Percentiles rank a stretch among this genome's conserved stretches.
Evolutionary conservation across 129 eudicot genomes (phyloP).

Genomic region (Smallanthus sonchifolius): DNA sequence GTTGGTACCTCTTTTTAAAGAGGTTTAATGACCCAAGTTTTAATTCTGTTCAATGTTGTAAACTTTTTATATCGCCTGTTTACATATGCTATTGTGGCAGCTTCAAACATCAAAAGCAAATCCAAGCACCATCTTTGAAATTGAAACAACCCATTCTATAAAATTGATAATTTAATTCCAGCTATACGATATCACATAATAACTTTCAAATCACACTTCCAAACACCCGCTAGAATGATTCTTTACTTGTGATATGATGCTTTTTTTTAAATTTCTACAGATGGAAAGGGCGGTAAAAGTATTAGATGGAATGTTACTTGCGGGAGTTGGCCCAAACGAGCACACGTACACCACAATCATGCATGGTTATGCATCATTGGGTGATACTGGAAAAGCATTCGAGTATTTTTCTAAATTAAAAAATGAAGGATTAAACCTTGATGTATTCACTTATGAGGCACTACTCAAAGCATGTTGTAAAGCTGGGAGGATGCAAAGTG

Average conservation of each 20-base stretch:
- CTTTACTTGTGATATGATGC: background rate
- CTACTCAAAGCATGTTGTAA: conserved; percentile 96
- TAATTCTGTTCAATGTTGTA: background rate
- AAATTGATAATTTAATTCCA: background rate
- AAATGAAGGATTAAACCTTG: conserved; percentile 87
- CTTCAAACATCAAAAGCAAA: background rate
- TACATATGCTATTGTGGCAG: background rate
- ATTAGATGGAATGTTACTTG: conserved; percentile 81
- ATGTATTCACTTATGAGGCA: conserved; percentile 83
- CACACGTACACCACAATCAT: conserved; percentile 85
- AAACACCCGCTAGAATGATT: background rate
- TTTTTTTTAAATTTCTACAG: conserved; percentile 35
- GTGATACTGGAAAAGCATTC: conserved; percentile 95
- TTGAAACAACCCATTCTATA: background rate
- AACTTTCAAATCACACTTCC: background rate
- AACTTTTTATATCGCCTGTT: background rate
- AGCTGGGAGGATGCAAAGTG: conserved; percentile 99
- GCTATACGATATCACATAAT: background rate
- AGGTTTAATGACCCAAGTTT: background rate
- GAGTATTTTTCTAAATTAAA: conserved; percentile 75
- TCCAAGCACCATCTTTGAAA: background rate
- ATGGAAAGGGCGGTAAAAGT: conserved; percentile 81
- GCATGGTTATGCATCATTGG: conserved; percentile 97
- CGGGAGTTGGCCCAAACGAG: conserved; percentile 71
- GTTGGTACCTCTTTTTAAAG: background rate